Base-by-base conservation (phyloP, 179 eudicot species). In the Sideroxylon spinosum region DNA sequence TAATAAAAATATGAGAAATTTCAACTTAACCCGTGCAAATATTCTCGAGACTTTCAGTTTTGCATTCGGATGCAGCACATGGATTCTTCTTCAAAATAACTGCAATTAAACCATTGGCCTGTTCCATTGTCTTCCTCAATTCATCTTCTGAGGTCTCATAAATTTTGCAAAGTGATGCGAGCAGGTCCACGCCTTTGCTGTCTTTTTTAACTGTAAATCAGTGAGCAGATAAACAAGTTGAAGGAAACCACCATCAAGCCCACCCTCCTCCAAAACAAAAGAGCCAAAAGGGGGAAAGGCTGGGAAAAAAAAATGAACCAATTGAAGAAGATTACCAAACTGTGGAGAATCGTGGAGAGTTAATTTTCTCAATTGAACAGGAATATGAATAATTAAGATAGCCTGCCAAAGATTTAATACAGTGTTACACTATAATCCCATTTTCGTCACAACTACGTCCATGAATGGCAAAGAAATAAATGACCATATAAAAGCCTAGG, bases 111-210 rank as follows among this genome's bases (percentile, higher is more conserved):
- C 80, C 86, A 87, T 94, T 91, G 17, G 93, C 86, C 81, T 91
- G 88, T 78, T 86, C 91, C 88, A 91, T 82, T 80, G 88, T 90
- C 71, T 82, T 82, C 85, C 87, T 91, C 83, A 96, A 83, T 78
- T 90, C 99, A 73, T 96, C 98, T 86, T 92, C 97, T 29, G 96
- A 88, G 37, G 99, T 92, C 64, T 92, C 88, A 73, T 91, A 90
- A 67, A 78, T 91, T 76, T 82, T 81, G 86, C 97, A 89, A 81
- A 96, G 98, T 79, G 97, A 88, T 72, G 88, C 94, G 81, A 96
- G 75, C 81, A 96, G 82, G 85, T 94, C 88, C 74, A 90, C 86
- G 64, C 90, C 94, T 81, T 81, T 90, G 78, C 82, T 82, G 6
- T 85, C 90, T 79, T 86, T 96, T 84, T 78, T 92, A 71, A 81